These are phyloP conservation scores for Gastrolobium bilobum DNA, from an alignment of 306 rosid species.

Conservation along the genomic window DNA sequence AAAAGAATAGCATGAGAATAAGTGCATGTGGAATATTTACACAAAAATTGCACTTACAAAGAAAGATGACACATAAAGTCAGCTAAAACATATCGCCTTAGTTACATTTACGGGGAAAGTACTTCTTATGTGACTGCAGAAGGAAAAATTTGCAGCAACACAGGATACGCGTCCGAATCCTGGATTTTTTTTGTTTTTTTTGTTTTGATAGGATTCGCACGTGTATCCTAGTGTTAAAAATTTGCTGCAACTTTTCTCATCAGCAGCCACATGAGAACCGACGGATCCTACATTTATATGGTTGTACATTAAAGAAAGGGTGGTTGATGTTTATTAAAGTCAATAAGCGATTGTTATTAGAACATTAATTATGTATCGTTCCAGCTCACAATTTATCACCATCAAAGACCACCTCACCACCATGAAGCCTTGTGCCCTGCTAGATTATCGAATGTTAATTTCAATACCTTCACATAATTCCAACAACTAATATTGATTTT, in stretches of 20 bases:
- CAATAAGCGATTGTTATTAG: constrained; percentile 4
- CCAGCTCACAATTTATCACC: constrained; percentile 21
- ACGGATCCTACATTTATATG: too few species aligned
- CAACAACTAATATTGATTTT: not conserved
- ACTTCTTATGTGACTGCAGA: too few species aligned
- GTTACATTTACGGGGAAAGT: not conserved
- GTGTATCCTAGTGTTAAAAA: too few species aligned
- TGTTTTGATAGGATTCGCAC: too few species aligned
- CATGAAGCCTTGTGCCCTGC: not conserved
- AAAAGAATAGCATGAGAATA: constrained; percentile 19
- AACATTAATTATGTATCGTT: constrained; percentile 8
- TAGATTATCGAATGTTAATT: not conserved
- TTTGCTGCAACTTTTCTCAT: too few species aligned
- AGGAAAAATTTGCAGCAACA: too few species aligned
- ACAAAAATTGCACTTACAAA: not conserved
- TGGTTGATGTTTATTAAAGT: constrained; percentile 25
- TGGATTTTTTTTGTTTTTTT: too few species aligned
- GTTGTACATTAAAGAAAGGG: not conserved
- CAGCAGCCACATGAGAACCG: too few species aligned
- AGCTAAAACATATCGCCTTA: not conserved
- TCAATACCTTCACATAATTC: not conserved
- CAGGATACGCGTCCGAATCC: too few species aligned
- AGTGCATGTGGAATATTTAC: not conserved
- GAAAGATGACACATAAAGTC: not conserved
- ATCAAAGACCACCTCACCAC: not conserved